These are phyloP conservation scores for Phytopythium delawarense DNA, from an alignment of 352 stramenopile genomes.

Conservation along the genomic window DNA sequence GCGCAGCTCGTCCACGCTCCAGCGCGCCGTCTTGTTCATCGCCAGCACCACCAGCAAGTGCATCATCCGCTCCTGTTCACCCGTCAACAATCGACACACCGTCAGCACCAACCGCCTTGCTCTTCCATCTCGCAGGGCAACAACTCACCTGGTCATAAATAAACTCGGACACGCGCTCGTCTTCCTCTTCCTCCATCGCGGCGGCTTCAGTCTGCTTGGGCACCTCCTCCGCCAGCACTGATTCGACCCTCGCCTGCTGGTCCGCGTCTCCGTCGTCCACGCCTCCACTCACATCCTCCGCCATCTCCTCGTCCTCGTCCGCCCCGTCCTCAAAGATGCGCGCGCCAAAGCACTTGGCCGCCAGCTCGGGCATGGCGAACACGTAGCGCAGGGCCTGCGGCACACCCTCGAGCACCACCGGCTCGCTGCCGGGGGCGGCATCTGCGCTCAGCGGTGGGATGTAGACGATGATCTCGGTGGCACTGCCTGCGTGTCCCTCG, in stretches of 20 bases:
- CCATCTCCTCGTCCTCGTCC: background rate
- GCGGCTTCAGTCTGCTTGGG: constrained; percentile 1
- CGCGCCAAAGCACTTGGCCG: constrained; percentile 68
- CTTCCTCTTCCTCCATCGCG: constrained; percentile 20
- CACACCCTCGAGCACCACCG: constrained; percentile 42
- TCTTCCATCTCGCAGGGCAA: constrained; percentile 1
- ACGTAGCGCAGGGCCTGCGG: constrained; percentile 57
- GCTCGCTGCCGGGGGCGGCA: constrained; percentile 9
- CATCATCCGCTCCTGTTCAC: constrained; percentile 46
- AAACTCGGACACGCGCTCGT: constrained; percentile 37
- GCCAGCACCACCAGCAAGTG: constrained; percentile 35
- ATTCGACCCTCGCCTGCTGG: constrained; percentile 8
- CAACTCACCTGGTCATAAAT: constrained; percentile 77
- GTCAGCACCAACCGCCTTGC: background rate
- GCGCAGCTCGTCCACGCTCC: constrained; percentile 71
- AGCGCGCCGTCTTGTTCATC: constrained; percentile 54
- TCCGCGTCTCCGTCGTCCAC: constrained; percentile 19
- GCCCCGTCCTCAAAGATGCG: constrained; percentile 37
- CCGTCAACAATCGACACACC: constrained; percentile 1
- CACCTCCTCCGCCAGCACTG: constrained; percentile 2
- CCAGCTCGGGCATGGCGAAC: constrained; percentile 32
- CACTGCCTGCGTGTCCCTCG: constrained; percentile 29
- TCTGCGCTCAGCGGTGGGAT: constrained; percentile 21
- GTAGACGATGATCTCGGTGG: constrained; percentile 35
- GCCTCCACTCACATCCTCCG: constrained; percentile 23